Evolutionary conservation across 768 basidiomycete genomes (phyloP).

Genomic region (Psilocybe subaeruginosa): DNA sequence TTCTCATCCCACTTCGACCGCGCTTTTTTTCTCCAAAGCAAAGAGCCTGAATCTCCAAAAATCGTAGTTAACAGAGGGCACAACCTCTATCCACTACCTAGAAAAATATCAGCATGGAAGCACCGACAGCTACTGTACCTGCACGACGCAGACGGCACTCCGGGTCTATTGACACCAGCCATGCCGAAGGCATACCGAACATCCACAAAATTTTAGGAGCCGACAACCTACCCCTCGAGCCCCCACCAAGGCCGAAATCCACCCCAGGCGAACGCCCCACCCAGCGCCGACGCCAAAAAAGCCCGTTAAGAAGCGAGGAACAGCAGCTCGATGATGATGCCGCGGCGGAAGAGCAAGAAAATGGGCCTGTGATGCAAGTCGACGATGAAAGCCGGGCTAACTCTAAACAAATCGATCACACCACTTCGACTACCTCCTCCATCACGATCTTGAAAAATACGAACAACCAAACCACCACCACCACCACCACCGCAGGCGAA

Average conservation of each 20-base stretch:
- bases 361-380: conserved; percentile 23
- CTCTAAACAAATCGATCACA: conserved; percentile 13
- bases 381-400: conserved; percentile 16
- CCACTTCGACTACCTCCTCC: conserved; percentile 12
- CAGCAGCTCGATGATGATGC: conserved; percentile 31
- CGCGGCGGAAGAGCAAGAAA: conserved; percentile 18
- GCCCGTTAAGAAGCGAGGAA: conserved; percentile 40
- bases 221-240: conserved; percentile 32
- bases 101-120: conserved; percentile 2
- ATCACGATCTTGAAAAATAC: conserved; percentile 30
- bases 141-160: conserved; percentile 68
- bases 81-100: background rate
- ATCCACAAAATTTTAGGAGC: conserved; percentile 20
- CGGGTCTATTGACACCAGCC: conserved; percentile 46
- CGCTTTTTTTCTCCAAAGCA: background rate
- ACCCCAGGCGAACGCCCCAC: conserved; percentile 68
- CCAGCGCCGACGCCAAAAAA: conserved; percentile 47
- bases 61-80: background rate
- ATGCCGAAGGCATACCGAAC: conserved; percentile 23
- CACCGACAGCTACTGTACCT: conserved; percentile 31
- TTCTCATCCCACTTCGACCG: background rate
- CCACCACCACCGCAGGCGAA: conserved; percentile 27
- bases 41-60: background rate
- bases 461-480: conserved; percentile 19
- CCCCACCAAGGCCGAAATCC: conserved; percentile 74